Evolutionary conservation across 1,139 yeast species (phyloP).

Genomic region (Pichiaceae sp.): DNA sequence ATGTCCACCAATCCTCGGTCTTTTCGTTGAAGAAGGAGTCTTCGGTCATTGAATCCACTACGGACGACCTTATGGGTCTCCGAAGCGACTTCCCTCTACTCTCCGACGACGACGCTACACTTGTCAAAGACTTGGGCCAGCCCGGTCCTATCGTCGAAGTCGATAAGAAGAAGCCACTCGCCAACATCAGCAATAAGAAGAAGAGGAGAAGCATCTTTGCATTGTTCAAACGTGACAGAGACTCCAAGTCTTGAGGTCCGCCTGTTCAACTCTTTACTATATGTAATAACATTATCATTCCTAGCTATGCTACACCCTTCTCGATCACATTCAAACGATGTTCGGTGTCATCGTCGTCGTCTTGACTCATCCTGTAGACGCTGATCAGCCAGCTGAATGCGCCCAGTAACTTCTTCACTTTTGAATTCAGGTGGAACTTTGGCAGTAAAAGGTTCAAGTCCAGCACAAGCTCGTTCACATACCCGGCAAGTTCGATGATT

Average conservation of each 20-base stretch:
- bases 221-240: background rate
- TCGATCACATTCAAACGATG: too few species aligned
- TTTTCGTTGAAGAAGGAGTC: constrained; percentile 6
- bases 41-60: constrained; percentile 19
- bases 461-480: constrained; percentile 20
- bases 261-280: background rate
- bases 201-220: background rate
- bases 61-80: constrained; percentile 19
- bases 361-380: constrained; percentile 19
- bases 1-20: constrained; percentile 16
- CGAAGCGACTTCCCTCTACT: constrained; percentile 17
- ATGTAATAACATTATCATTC: too few species aligned
- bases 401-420: constrained; percentile 15
- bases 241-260: background rate
- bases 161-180: constrained; percentile 1
- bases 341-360: constrained; percentile 13
- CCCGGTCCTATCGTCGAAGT: constrained; percentile 24
- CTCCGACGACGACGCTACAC: constrained; percentile 6
- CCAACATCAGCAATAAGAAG: constrained; percentile 5
- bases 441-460: constrained; percentile 16
- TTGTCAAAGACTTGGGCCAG: constrained; percentile 15
- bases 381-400: constrained; percentile 22
- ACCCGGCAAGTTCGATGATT: constrained; percentile 20
- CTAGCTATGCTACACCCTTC: too few species aligned
- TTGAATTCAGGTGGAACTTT: constrained; percentile 14